Base-by-base conservation (phyloP, 2,329 filamentous ascomycete genomes). In the Xylariaceae sp. region DNA sequence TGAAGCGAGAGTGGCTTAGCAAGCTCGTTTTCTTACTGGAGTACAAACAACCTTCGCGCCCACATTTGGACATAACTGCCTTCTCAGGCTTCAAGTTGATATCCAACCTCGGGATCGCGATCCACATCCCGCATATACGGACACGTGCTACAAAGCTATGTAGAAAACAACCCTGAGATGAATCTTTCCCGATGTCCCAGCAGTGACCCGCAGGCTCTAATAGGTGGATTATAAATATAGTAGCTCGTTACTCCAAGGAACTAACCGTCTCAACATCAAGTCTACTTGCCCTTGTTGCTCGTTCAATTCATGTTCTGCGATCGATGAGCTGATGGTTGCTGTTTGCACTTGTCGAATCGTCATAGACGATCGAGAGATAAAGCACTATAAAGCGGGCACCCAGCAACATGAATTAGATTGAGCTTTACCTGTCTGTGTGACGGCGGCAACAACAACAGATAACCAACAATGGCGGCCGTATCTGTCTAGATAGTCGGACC, bases 1-100 rank as follows among this genome's bases (percentile, higher is more conserved):
- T 54, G 24, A 26, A 17, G 45, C 50, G 55, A 47, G 16, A 41
- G 21, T 47, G 53, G 49, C 31, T 48, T 48, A 34, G 40, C 33
- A 43, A 5, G 53, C 12, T 36, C 29, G 31, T 44, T 11, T 29
- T 44, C 14, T 34, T 34, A 24, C 28, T 48, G 33, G 19, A 40
- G 41, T 34, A 48, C 26, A 41, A n/a, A 16, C 26, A 26, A 33
- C 28, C 41, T 21, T 47, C 39, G 29, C 19, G 14, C 44, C 17
- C 24, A 45, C 37, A 21, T 26, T n/a, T 45, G 9, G 23, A 31
- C 46, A 40, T 40, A 3, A n/a, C 26, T 28, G 9, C n/a, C 43
- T 39, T 21, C 9, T 28, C 9, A 31, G 26, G 11, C 34, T n/a
- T 31, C n/a, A n/a, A n/a, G n/a, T n/a, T n/a, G 24, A 21, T 28